phyloP scores from a whole-genome alignment of 1,139 yeast species.

The Suhomyces bolitotheri region DNA sequence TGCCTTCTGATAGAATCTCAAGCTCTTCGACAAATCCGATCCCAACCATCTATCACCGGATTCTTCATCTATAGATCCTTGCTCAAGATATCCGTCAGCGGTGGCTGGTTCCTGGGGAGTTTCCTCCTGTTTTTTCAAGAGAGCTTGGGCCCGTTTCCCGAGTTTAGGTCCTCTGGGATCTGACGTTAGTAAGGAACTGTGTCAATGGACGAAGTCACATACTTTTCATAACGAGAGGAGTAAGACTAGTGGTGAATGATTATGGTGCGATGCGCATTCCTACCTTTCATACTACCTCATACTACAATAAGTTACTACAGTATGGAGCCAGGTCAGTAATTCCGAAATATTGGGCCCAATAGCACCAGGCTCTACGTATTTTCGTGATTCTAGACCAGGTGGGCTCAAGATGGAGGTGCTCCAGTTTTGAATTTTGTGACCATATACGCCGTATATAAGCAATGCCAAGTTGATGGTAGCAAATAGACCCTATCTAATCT shows the following conservation, averaged over 20 bases:
- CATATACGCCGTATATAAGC: no score
- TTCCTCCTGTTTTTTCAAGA: constrained; percentile 15
- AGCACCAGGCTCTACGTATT: no score
- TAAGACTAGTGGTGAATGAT: constrained; percentile 1
- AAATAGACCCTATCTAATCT: no score
- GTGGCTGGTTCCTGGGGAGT: constrained; percentile 30
- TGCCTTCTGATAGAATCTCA: constrained; percentile 55
- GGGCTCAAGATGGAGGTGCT: no score
- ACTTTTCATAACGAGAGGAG: no score
- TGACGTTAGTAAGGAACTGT: constrained; percentile 2
- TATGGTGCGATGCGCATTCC: background rate
- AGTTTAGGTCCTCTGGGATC: constrained; percentile 22
- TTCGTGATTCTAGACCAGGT: no score
- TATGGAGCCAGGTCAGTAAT: no score
- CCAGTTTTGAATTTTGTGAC: no score
- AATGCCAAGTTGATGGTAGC: no score
- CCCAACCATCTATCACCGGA: constrained; percentile 61
- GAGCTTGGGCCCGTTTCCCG: constrained; percentile 21
- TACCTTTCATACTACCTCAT: no score
- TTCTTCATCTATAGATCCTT: constrained; percentile 52
- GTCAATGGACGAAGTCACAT: background rate
- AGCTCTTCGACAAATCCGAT: constrained; percentile 53
- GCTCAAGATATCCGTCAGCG: constrained; percentile 48
- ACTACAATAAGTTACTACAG: no score
- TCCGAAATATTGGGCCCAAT: no score